Percentiles rank a stretch among this genome's conserved stretches.
These are phyloP conservation scores for Coemansia sp. DNA, from an alignment of 192 early-diverging fungal genomes.

Conservation along the genomic window DNA sequence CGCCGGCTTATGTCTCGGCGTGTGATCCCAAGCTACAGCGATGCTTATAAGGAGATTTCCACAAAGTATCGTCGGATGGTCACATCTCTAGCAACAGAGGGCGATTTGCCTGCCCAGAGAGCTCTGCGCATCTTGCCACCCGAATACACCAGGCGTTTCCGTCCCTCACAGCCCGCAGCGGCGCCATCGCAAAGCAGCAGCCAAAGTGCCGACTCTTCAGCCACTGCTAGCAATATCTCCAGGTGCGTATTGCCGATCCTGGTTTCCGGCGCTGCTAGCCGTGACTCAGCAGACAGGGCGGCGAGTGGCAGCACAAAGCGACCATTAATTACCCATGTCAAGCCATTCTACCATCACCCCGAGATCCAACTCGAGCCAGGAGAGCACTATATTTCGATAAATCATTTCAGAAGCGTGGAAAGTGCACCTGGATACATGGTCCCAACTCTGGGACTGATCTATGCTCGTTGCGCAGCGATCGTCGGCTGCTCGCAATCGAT, in stretches of 20 bases:
- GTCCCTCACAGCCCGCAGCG: background rate
- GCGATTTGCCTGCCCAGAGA: slow-evolving; percentile 1
- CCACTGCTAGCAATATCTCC: background rate
- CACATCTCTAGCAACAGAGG: slow-evolving; percentile 6
- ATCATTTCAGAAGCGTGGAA: background rate
- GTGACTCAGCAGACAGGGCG: background rate
- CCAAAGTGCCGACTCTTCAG: background rate
- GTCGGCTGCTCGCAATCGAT: slow-evolving; percentile 21
- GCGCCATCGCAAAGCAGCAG: background rate
- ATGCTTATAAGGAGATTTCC: slow-evolving; percentile 16
- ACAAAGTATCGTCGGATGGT: slow-evolving; percentile 20
- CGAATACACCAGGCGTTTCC: slow-evolving; percentile 11
- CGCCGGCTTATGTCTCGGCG: slow-evolving; percentile 14
- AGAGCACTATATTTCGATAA: slow-evolving; percentile 14
- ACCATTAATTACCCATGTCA: slow-evolving; percentile 6
- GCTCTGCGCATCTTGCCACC: slow-evolving; percentile 16
- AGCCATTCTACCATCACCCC: slow-evolving; percentile 30
- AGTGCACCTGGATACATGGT: slow-evolving; percentile 30
- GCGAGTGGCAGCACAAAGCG: background rate
- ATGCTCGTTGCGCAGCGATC: slow-evolving; percentile 39
- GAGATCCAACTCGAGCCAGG: slow-evolving; percentile 30
- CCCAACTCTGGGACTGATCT: slow-evolving; percentile 33
- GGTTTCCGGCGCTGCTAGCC: background rate
- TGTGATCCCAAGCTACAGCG: background rate
- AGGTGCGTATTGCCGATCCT: background rate